These are phyloP conservation scores for Aspergillus proliferans DNA, from an alignment of 2,329 filamentous ascomycete species.

Conservation along the genomic window DNA sequence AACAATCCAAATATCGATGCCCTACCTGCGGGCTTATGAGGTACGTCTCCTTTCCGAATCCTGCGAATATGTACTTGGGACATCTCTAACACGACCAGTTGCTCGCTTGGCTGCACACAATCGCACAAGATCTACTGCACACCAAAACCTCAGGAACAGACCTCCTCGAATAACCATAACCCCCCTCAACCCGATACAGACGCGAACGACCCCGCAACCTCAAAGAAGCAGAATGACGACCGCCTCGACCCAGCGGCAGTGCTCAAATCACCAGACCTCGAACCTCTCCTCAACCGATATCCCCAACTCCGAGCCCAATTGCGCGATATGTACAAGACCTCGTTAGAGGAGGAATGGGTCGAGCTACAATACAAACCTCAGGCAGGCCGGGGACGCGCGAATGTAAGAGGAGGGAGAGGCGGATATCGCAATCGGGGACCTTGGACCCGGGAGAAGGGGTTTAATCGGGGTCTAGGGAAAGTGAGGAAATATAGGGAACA, in stretches of 20 bases:
- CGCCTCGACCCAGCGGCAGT: constrained; percentile 9
- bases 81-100: constrained; percentile 23
- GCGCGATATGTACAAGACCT: constrained; percentile 37
- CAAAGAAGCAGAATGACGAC: background rate
- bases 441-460: constrained; percentile 39
- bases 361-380: constrained; percentile 16
- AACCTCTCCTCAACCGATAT: constrained; percentile 31
- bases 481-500: constrained; percentile 32
- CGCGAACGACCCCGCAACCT: constrained; percentile 4
- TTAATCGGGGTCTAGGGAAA: constrained; percentile 36
- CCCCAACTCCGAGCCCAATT: constrained; percentile 36
- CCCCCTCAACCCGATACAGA: constrained; percentile 1
- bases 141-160: constrained; percentile 19
- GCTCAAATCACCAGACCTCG: constrained; percentile 27
- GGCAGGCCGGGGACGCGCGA: constrained; percentile 15
- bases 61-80: background rate
- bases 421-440: constrained; percentile 25
- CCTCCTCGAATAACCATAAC: background rate
- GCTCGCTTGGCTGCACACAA: constrained; percentile 42
- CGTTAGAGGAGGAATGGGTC: constrained; percentile 37
- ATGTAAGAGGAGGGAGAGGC: constrained; percentile 21
- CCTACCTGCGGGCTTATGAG: constrained; percentile 33
- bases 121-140: constrained; percentile 40
- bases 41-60: constrained; percentile 17
- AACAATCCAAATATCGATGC: constrained; percentile 35